Conservation (phyloP, 257 asterid genomes). For the Gardenia jasminoides region DNA sequence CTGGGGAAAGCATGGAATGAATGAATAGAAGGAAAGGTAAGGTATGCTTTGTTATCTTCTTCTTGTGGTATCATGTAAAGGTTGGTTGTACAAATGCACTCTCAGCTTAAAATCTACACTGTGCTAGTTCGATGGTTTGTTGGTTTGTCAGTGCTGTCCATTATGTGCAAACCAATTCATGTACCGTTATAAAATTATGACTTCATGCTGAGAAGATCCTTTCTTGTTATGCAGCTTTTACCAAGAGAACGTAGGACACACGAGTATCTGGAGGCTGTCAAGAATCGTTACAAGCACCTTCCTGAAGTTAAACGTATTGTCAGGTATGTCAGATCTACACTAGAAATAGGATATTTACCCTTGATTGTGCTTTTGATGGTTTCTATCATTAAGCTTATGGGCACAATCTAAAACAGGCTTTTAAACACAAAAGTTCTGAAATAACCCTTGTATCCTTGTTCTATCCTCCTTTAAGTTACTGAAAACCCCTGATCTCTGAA, state of each 20-base stretch:
- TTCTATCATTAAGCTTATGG: not conserved
- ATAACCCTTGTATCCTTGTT: too few species aligned
- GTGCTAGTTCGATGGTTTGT: not conserved
- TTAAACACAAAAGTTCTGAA: not conserved
- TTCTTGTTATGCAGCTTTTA: slow-evolving; percentile 52
- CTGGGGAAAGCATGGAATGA: not conserved
- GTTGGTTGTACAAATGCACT: not conserved
- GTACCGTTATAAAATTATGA: not conserved
- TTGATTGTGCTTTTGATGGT: not conserved
- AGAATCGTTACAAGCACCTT: slow-evolving; percentile 92
- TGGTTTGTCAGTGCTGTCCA: not conserved
- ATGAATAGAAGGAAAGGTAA: not conserved
- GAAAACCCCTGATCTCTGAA: not conserved
- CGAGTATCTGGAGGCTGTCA: slow-evolving; percentile 76
- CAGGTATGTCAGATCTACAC: slow-evolving; percentile 45
- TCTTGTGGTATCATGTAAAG: not conserved
- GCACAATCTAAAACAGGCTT: not conserved
- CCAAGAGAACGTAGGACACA: slow-evolving; percentile 91
- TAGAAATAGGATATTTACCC: not conserved
- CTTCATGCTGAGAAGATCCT: slow-evolving; percentile 11
- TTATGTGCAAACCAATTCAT: too few species aligned
- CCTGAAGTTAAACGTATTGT: slow-evolving; percentile 82
- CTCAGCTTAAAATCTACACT: not conserved
- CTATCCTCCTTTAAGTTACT: not conserved
- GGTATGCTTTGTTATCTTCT: not conserved